Conservation (phyloP, 2,329 filamentous ascomycete genomes). For the Cladophialophora exuberans region DNA sequence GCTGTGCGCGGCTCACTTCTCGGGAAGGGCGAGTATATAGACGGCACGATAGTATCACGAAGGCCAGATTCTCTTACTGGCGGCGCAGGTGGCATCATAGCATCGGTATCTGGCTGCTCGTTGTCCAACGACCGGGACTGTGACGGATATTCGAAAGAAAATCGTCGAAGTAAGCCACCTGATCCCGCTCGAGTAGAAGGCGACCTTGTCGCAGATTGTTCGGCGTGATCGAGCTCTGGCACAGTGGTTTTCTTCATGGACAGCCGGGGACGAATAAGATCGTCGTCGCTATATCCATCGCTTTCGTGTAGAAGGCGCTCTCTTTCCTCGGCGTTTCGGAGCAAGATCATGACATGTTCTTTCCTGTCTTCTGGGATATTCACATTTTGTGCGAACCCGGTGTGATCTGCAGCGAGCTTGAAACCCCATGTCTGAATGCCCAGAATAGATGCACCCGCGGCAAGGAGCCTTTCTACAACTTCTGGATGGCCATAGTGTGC, state of each 20-base stretch:
- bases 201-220: neutral
- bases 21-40: neutral
- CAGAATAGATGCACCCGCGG: neutral
- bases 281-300: too few species aligned
- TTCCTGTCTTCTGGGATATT: neutral
- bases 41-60: neutral
- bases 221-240: neutral
- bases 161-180: neutral
- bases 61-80: neutral
- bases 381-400: conserved; percentile 2
- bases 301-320: neutral
- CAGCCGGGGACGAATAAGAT: too few species aligned
- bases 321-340: conserved; percentile 1
- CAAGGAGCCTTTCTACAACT: conserved; percentile 1
- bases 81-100: neutral
- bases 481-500: conserved; percentile 2
- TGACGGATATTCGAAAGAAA: neutral
- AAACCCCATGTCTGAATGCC: conserved; percentile 2
- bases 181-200: conserved; percentile 1
- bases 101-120: neutral
- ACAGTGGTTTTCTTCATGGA: neutral
- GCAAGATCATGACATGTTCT: neutral
- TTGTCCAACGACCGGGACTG: neutral
- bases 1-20: too few species aligned
- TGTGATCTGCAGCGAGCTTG: neutral